Conservation (phyloP, 2,329 filamentous ascomycete genomes). For the Diaporthe sp. region DNA sequence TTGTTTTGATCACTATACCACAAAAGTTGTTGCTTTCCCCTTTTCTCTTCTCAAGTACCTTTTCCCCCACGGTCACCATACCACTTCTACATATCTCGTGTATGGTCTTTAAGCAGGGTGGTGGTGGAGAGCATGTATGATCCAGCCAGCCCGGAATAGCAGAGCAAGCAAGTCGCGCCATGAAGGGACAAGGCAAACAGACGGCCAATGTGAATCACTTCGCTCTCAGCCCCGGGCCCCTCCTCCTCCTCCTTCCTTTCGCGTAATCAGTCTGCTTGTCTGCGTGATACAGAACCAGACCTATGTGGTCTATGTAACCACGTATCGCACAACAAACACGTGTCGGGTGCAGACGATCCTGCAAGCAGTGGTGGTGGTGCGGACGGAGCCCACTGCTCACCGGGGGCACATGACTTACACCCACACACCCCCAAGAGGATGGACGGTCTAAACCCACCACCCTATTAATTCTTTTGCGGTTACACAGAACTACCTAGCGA, state of each 20-base stretch:
- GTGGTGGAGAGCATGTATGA: neutral
- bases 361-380: neutral
- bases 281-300: neutral
- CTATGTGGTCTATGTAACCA: neutral
- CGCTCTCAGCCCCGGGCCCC: neutral
- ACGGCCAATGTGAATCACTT: neutral
- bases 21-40: slow-evolving; percentile 47
- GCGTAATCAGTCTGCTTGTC: neutral
- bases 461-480: neutral
- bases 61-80: neutral
- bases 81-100: slow-evolving; percentile 1
- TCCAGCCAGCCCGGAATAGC: neutral
- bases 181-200: neutral
- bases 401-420: slow-evolving; percentile 2
- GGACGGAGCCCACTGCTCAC: neutral
- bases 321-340: neutral
- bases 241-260: neutral
- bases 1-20: slow-evolving; percentile 46
- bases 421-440: neutral
- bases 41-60: slow-evolving; percentile 27
- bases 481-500: neutral
- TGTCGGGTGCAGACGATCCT: neutral
- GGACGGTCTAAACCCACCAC: neutral
- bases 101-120: neutral
- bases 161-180: neutral